Evolutionary conservation across 2,329 filamentous ascomycete species (phyloP).

Genomic region (Venturia nashicola): DNA sequence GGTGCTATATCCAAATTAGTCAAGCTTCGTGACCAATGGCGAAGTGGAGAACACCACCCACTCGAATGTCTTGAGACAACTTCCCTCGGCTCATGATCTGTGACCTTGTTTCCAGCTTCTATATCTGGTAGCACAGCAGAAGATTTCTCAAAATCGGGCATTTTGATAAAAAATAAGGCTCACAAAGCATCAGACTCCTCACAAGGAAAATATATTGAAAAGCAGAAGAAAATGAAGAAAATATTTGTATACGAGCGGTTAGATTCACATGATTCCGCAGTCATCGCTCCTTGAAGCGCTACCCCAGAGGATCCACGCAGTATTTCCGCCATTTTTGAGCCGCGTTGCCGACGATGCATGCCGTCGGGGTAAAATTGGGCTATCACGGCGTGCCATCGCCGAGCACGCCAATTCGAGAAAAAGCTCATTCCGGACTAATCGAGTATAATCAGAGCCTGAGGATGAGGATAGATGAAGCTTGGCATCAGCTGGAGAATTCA

Average conservation of each 20-base stretch:
- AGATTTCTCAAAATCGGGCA: not conserved
- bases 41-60: not conserved
- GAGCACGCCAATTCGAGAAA: not conserved
- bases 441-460: not conserved
- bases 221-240: too few relatives aligned
- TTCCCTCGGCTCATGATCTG: not conserved
- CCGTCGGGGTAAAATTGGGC: not conserved
- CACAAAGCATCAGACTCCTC: not conserved
- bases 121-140: not conserved
- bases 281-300: too few relatives aligned
- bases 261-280: not conserved
- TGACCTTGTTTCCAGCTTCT: not conserved
- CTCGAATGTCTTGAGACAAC: not conserved
- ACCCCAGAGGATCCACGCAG: not conserved
- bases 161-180: not conserved
- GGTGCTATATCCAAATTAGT: not conserved
- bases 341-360: not conserved
- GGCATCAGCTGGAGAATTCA: too few relatives aligned
- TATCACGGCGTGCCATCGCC: not conserved
- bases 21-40: not conserved
- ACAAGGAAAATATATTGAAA: not conserved
- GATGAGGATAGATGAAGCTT: too few relatives aligned
- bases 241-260: not conserved
- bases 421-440: not conserved
- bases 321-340: not conserved